Percentiles rank a stretch among this genome's conserved stretches.
Conservation (phyloP, 768 basidiomycete species). For the Tulasnella sp. region DNA sequence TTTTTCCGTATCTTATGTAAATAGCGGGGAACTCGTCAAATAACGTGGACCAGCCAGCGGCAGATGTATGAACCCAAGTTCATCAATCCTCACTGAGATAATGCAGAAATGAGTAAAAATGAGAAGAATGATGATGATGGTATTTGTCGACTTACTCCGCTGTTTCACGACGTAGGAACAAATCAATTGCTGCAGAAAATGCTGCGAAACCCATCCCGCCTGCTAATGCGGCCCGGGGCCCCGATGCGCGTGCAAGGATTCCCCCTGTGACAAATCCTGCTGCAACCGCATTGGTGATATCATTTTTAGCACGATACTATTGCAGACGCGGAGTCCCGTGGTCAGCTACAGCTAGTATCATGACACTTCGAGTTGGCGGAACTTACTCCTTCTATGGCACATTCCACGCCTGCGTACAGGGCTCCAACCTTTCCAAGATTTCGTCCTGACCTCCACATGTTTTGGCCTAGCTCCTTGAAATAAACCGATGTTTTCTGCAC, state of each 20-base stretch:
- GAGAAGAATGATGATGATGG: not conserved
- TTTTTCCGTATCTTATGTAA: no score
- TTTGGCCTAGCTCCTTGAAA: constrained; percentile 87
- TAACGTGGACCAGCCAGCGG: no score
- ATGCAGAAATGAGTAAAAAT: not conserved
- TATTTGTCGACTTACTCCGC: constrained; percentile 58
- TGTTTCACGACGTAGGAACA: constrained; percentile 69
- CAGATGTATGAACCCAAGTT: no score
- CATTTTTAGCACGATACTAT: constrained; percentile 92
- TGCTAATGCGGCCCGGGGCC: constrained; percentile 72
- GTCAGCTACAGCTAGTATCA: not conserved
- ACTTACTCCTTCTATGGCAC: constrained; percentile 86
- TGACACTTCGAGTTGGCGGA: not conserved
- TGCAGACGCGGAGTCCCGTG: not conserved
- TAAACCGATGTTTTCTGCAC: constrained; percentile 72
- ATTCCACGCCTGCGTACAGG: constrained; percentile 89
- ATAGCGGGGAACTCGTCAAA: no score
- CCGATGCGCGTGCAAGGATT: constrained; percentile 73
- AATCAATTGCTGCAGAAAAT: constrained; percentile 83
- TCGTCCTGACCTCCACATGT: constrained; percentile 82
- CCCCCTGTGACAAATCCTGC: constrained; percentile 85
- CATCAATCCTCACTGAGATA: constrained; percentile 1
- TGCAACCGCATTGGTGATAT: constrained; percentile 80
- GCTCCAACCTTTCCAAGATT: constrained; percentile 92
- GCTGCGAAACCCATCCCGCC: constrained; percentile 88